Evolutionary conservation across 805 yeast species (phyloP), one percentile per base, ranked within the genome.

Genomic region (Candida ortonii): DNA sequence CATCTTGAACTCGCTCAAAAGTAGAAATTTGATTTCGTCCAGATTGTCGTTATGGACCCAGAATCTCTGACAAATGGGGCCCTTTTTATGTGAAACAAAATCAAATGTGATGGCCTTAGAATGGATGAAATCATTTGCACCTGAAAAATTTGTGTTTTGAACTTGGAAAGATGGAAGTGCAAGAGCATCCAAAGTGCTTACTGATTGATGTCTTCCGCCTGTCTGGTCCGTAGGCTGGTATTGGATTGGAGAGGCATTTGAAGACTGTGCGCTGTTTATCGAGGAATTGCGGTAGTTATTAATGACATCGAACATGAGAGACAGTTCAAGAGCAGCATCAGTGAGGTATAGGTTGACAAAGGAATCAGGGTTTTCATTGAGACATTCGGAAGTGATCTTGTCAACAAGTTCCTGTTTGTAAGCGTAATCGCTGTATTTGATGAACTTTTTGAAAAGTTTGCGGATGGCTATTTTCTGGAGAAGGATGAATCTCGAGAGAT

Each of bases 401-500:
- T 57, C 51, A 6, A 61, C 52, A 8, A 62, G 47, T 27, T 57
- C 61, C 27, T 53, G 50, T 32, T 61, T 62, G 35, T 57, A 51
- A 10, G 43, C 37, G 32, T 54, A 60, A 5, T 48, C 47, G 34
- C 67, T 65, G 49, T 75, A 66, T 50, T 75, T 75, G 29, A 64
- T 30, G 40, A 73, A 81, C 54, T 86, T 85, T 61, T 86, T 85
- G 49, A 85, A 65, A 31, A 85, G 69, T 60, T 85, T 85, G 42
- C 80, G 68, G 30, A 83, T 67, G 5, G 78, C 94, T 3, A 86
- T 78, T 50, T 80, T 78, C 52, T 85, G 95, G 6, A 84, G 70
- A 15, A 80, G 62, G 11, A 84, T 73, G 52, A 81, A 85, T 42
- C 86, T 68, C n/a, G 84, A 70, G 29, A 85, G 61, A 41, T 79